Conservation (phyloP, 2,329 filamentous ascomycete species). For the Fusarium odoratissimum region DNA sequence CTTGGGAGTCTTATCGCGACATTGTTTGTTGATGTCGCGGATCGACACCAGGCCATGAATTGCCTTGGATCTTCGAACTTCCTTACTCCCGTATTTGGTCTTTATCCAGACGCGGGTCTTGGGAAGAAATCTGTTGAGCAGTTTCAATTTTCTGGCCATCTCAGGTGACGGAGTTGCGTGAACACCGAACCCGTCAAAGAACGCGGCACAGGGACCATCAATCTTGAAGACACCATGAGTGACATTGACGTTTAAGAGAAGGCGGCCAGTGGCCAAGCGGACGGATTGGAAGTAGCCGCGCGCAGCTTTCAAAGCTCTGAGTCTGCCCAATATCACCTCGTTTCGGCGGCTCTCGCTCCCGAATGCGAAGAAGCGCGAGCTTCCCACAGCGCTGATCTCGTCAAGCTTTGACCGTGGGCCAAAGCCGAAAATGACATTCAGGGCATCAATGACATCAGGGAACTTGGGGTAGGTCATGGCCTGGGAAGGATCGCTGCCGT, state of each 20-base stretch:
- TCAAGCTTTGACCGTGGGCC: conserved; percentile 52
- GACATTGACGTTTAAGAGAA: conserved; percentile 67
- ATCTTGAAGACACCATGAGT: conserved; percentile 64
- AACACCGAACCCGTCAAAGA: conserved; percentile 48
- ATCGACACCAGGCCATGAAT: conserved; percentile 46
- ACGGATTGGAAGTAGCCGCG: conserved; percentile 68
- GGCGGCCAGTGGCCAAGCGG: conserved; percentile 63
- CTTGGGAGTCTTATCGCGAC: conserved; percentile 32
- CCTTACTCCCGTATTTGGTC: conserved; percentile 48
- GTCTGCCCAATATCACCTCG: conserved; percentile 42
- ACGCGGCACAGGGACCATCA: conserved; percentile 49
- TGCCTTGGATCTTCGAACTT: conserved; percentile 46
- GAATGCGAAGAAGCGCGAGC: conserved; percentile 62
- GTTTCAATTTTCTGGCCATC: conserved; percentile 36
- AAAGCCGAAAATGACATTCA: conserved; percentile 65
- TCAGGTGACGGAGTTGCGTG: conserved; percentile 5
- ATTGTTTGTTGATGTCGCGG: conserved; percentile 37
- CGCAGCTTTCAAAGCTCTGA: conserved; percentile 54
- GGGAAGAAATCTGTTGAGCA: conserved; percentile 52
- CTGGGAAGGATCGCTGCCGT: conserved; percentile 16
- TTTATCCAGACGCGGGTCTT: conserved; percentile 53
- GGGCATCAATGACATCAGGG: conserved; percentile 59
- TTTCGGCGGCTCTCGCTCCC: conserved; percentile 43
- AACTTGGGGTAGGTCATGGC: conserved; percentile 59
- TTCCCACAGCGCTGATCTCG: conserved; percentile 56